Percentiles rank a stretch among this genome's conserved stretches.
These are phyloP conservation scores for Medicago arabica DNA, from an alignment of 306 rosid genomes.

Conservation along the genomic window DNA sequence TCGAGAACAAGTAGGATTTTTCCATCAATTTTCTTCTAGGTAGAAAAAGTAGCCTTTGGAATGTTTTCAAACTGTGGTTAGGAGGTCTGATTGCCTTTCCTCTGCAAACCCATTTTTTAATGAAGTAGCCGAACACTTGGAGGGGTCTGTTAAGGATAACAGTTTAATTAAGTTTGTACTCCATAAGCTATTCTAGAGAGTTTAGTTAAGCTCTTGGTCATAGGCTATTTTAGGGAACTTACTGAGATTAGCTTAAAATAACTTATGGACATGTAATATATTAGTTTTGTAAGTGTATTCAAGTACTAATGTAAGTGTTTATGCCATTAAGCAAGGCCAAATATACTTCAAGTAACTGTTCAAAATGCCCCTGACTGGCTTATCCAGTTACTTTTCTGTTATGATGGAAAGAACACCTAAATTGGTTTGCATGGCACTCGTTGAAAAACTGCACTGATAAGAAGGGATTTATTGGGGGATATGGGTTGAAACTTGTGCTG, in stretches of 20 bases:
- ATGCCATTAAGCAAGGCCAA: neutral
- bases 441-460: neutral
- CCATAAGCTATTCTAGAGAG: too few species aligned
- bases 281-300: neutral
- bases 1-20: neutral
- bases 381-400: neutral
- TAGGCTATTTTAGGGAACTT: too few species aligned
- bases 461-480: too few species aligned
- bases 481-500: too few species aligned
- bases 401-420: neutral
- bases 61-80: neutral
- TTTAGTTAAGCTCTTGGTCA: too few species aligned
- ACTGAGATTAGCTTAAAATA: neutral
- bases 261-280: neutral
- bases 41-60: neutral
- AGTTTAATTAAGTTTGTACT: too few species aligned
- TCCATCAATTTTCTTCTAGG: neutral
- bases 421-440: neutral
- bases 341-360: too few species aligned
- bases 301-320: neutral
- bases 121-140: neutral
- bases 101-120: neutral
- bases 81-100: neutral
- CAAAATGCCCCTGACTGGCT: neutral
- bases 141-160: neutral